Evolutionary conservation across 1,284 basidiomycete genomes (phyloP).

Genomic region (Sporisorium reilianum): DNA sequence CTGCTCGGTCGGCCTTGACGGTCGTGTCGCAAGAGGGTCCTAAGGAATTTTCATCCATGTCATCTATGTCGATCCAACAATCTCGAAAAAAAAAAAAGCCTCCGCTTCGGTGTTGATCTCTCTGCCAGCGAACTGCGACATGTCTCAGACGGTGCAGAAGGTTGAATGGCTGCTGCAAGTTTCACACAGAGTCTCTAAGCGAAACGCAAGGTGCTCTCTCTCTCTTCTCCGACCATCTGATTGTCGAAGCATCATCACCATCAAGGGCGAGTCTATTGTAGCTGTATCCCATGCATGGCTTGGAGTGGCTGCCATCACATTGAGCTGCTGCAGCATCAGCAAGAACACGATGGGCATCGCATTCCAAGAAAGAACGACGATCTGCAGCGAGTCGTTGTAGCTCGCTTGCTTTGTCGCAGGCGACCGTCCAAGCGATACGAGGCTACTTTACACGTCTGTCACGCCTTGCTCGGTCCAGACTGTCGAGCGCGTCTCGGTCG

Average conservation of each 20-base stretch:
- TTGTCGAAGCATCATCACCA: not conserved
- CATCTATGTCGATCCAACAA: not conserved
- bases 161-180: too few relatives aligned
- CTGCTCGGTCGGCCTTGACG: not conserved
- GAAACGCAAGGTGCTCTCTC: not conserved
- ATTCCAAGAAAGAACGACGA: not conserved
- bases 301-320: not conserved
- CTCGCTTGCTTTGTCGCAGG: not conserved
- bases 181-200: not conserved
- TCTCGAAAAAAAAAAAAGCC: not conserved
- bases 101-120: too few relatives aligned
- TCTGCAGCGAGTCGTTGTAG: not conserved
- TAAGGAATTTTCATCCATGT: not conserved
- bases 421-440: not conserved
- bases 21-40: not conserved
- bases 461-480: too few relatives aligned
- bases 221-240: not conserved
- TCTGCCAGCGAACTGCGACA: not conserved
- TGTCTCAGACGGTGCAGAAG: too few relatives aligned
- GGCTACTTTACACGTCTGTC: constrained; percentile 4
- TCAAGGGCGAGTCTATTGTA: too few relatives aligned
- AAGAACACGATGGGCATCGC: not conserved
- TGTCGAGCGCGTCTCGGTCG: too few relatives aligned
- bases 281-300: not conserved
- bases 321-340: not conserved